A percentile compares a stretch with the other conserved stretches of the same genome.
Conservation (phyloP, 345 rosid genomes). For the Isatis tinctoria region DNA sequence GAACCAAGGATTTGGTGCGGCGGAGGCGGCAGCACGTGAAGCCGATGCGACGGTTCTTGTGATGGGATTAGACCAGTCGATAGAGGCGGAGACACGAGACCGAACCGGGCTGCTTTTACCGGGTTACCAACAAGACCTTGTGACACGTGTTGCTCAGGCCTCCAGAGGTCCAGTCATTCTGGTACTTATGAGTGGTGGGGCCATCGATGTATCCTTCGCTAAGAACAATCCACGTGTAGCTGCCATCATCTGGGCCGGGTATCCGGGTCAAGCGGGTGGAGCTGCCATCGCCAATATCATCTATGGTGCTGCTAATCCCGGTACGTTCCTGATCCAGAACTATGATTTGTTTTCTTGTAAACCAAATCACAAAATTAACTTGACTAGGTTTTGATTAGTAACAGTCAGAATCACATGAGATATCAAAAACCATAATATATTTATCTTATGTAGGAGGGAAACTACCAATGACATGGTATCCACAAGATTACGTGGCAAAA, state of each 20-base stretch:
- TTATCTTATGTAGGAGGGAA: slow-evolving; percentile 61
- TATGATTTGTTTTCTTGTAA: background rate
- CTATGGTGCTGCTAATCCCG: slow-evolving; percentile 80
- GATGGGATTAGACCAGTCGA: slow-evolving; percentile 89
- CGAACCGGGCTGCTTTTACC: slow-evolving; percentile 66
- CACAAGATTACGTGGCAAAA: slow-evolving; percentile 60
- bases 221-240: slow-evolving; percentile 67
- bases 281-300: slow-evolving; percentile 73
- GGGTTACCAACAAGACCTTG: slow-evolving; percentile 72
- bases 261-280: slow-evolving; percentile 97
- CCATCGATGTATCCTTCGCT: slow-evolving; percentile 79
- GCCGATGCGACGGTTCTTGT: slow-evolving; percentile 77
- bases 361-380: background rate
- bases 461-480: slow-evolving; percentile 95
- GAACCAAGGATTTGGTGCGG: slow-evolving; percentile 41
- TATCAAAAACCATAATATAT: background rate
- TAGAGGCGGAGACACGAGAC: slow-evolving; percentile 76
- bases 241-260: slow-evolving; percentile 95
- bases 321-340: slow-evolving; percentile 13
- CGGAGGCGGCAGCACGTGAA: slow-evolving; percentile 54
- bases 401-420: background rate
- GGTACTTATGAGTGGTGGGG: slow-evolving; percentile 84
- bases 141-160: slow-evolving; percentile 59
- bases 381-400: background rate
- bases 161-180: slow-evolving; percentile 67